phyloP scores from a whole-genome alignment of 2,329 filamentous ascomycete genomes.

The Ascochyta lentis region DNA sequence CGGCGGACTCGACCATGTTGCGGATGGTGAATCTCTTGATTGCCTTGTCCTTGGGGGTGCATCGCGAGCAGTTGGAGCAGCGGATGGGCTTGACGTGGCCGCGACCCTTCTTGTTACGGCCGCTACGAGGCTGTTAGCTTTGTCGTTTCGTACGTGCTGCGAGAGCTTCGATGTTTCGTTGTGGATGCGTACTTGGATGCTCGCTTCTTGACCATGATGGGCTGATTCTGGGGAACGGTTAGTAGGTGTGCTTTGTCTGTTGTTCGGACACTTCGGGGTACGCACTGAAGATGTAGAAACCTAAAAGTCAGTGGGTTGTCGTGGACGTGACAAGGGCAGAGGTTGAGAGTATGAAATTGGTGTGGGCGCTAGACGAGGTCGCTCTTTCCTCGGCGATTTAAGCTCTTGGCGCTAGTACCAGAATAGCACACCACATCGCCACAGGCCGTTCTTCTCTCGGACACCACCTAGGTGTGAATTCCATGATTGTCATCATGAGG shows the following conservation, averaged over 20 bases:
- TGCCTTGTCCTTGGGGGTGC: constrained; percentile 98
- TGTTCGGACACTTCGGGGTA: constrained; percentile 14
- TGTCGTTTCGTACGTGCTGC: constrained; percentile 15
- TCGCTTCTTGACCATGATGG: constrained; percentile 78
- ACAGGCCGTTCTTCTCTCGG: neutral
- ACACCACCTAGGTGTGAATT: too few species aligned
- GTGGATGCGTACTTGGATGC: constrained; percentile 69
- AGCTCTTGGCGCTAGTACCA: neutral
- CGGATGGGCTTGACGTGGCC: constrained; percentile 99
- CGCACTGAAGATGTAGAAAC: constrained; percentile 46
- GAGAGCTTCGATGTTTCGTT: constrained; percentile 16
- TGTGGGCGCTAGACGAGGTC: constrained; percentile 3
- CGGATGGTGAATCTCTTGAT: constrained; percentile 99
- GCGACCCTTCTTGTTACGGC: constrained; percentile 99
- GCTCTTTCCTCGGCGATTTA: neutral
- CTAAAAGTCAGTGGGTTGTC: constrained; percentile 45
- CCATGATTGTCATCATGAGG: too few species aligned
- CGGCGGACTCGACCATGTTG: constrained; percentile 99
- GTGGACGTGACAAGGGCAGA: constrained; percentile 40
- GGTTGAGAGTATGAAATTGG: constrained; percentile 6
- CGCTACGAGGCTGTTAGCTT: constrained; percentile 64
- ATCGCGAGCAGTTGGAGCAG: constrained; percentile 83
- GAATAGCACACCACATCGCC: neutral
- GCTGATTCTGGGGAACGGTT: constrained; percentile 54
- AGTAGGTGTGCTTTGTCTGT: constrained; percentile 15